phyloP scores from a whole-genome alignment of 2,329 filamentous ascomycete species.

The Ophiostoma quercus region DNA sequence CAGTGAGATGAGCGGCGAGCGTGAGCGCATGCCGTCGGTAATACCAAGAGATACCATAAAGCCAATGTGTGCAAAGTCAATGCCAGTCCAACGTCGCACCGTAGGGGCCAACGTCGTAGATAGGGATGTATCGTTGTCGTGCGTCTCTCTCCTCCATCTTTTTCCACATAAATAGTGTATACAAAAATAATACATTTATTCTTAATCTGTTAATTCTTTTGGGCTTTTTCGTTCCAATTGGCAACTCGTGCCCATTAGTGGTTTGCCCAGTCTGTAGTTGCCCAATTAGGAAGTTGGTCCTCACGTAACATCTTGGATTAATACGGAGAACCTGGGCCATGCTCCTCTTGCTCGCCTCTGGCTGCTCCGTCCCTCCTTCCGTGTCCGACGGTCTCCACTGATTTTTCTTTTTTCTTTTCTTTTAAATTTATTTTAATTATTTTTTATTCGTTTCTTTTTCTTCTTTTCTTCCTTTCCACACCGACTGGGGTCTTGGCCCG shows the following conservation, averaged over 20 bases:
- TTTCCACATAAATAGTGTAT: neutral
- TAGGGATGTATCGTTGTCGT: neutral
- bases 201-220: neutral
- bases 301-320: constrained; percentile 7
- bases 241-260: neutral
- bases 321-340: neutral
- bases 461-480: constrained; percentile 3
- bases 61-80: too few species aligned
- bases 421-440: too few species aligned
- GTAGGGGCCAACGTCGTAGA: neutral
- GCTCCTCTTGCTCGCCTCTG: neutral
- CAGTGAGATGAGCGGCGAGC: neutral
- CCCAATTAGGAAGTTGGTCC: constrained; percentile 13
- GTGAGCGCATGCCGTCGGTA: neutral
- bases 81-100: neutral
- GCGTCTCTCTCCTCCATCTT: neutral
- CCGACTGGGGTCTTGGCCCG: constrained; percentile 7
- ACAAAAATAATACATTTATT: neutral
- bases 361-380: constrained; percentile 2
- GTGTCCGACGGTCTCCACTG: neutral
- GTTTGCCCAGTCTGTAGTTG: constrained; percentile 6
- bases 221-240: too few species aligned
- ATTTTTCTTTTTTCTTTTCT: neutral
- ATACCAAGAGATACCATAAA: constrained; percentile 5
- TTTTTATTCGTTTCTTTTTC: neutral